A percentile compares a stretch with the other conserved stretches of the same genome.
These are phyloP conservation scores for Colletotrichum higginsianum DNA, from an alignment of 2,329 filamentous ascomycete species.

Conservation along the genomic window DNA sequence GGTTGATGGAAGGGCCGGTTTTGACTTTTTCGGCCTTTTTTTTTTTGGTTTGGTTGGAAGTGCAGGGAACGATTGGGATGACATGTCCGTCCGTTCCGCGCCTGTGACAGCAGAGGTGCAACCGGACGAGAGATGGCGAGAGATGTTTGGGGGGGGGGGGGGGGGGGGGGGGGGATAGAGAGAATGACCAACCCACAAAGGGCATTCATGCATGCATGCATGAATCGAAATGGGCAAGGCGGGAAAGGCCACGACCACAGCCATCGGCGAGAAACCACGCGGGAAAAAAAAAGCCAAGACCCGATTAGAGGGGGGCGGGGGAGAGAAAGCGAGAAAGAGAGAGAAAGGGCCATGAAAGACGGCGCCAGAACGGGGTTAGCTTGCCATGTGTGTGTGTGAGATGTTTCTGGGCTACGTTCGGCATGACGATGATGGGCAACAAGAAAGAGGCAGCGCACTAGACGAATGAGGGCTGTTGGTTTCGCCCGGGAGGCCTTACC, in stretches of 20 bases:
- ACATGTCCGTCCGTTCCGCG: conserved; percentile 22
- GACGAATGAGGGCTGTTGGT: conserved; percentile 9
- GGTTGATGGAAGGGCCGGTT: not conserved
- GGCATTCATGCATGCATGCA: too few species aligned
- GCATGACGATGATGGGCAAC: not conserved
- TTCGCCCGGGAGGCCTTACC: conserved; percentile 41
- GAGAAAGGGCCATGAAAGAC: not conserved
- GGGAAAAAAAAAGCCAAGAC: not conserved
- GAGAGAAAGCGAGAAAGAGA: not conserved
- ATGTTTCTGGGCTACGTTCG: not conserved
- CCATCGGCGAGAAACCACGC: not conserved
- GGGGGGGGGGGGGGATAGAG: not conserved
- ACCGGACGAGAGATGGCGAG: not conserved
- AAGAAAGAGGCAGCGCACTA: not conserved
- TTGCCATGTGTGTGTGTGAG: not conserved
- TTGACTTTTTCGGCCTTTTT: not conserved
- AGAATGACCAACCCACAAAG: not conserved
- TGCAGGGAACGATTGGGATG: conserved; percentile 29
- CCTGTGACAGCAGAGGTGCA: not conserved
- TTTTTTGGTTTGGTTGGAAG: not conserved
- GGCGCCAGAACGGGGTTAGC: conserved; percentile 3
- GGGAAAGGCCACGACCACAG: not conserved
- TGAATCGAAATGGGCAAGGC: not conserved
- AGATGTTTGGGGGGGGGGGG: too few species aligned
- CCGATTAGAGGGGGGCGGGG: not conserved